These are phyloP conservation scores for Smithsoniella earleae DNA, from an alignment of 163 green algal species.

Conservation along the genomic window DNA sequence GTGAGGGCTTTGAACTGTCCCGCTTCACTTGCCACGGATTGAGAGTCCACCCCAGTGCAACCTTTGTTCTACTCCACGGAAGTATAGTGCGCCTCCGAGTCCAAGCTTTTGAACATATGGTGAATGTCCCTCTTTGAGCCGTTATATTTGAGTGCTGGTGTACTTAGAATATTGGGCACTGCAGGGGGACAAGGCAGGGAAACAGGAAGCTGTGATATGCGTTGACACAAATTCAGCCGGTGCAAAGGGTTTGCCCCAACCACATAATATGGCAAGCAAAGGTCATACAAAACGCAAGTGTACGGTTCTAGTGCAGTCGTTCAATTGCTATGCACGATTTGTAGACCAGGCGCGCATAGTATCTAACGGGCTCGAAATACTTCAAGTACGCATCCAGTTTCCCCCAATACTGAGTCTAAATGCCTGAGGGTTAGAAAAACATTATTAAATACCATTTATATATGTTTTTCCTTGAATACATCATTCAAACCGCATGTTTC, in stretches of 20 bases:
- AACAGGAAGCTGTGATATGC: not conserved
- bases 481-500: too few relatives aligned
- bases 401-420: too few relatives aligned
- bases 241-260: not conserved
- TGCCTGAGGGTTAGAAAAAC: too few relatives aligned
- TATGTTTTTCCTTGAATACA: too few relatives aligned
- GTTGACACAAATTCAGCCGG: conserved; percentile 4
- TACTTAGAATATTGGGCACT: too few relatives aligned
- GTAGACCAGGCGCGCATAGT: conserved; percentile 8
- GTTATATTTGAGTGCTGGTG: not conserved
- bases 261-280: not conserved
- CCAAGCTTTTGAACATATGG: too few relatives aligned
- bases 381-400: conserved; percentile 16
- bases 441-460: too few relatives aligned
- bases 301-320: not conserved
- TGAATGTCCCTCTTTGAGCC: too few relatives aligned
- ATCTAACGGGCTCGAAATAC: conserved; percentile 6
- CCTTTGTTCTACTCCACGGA: not conserved
- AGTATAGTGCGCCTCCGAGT: not conserved
- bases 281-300: not conserved
- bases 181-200: not conserved
- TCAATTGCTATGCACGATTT: not conserved
- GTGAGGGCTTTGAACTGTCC: not conserved
- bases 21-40: not conserved
- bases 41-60: not conserved